Base-by-base conservation (phyloP, 1,284 basidiomycete species). In the Irpex sp. region DNA sequence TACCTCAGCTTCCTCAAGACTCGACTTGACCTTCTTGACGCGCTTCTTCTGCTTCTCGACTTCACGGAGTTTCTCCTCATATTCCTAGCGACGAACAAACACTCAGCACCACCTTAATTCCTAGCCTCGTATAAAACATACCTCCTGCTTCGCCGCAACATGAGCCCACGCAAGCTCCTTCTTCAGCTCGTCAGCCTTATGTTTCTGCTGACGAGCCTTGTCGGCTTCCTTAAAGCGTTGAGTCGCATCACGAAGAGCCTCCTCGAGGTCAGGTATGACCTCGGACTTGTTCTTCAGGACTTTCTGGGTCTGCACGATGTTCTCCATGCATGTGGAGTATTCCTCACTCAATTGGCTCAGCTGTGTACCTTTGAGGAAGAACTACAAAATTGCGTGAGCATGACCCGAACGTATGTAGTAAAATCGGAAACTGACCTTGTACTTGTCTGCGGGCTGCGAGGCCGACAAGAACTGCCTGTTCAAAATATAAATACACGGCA, bases 321-420 rank as follows among this genome's bases (percentile, higher is more conserved):
- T 91, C 61, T 85, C 78, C 33, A 88, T 75, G 67, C 92, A 91
- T 2, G 82, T 79, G 47, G 90, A 84, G 71, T 99, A 99, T 71
- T 96, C 91, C 33, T 93, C 87, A 5, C 85, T 86, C 21, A 99
- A 86, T 69, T 96, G 91, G 39, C 87, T 86, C 28, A 99, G 86
- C 67, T 95, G 93, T 0, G 96, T 99, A 8, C 97, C 97, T 36
- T 88, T 85, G 51, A 98, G 82, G 82, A 98, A 99, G 73, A 98
- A 95, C 92, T 95, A 39, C 4, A 33, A 28, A 4, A 19, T 1
- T 3, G 18, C 51, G 57, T 57, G 5, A 64, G 59, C n/a, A 62
- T 16, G 8, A 8, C 56, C 61, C 14, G 45, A 23, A 36, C 51
- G 14, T 53, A 21, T n/a, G 52, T 18, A 52, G 9, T 18, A 45